Evolutionary conservation across 805 yeast species (phyloP).

Genomic region (Saturnispora quitensis): DNA sequence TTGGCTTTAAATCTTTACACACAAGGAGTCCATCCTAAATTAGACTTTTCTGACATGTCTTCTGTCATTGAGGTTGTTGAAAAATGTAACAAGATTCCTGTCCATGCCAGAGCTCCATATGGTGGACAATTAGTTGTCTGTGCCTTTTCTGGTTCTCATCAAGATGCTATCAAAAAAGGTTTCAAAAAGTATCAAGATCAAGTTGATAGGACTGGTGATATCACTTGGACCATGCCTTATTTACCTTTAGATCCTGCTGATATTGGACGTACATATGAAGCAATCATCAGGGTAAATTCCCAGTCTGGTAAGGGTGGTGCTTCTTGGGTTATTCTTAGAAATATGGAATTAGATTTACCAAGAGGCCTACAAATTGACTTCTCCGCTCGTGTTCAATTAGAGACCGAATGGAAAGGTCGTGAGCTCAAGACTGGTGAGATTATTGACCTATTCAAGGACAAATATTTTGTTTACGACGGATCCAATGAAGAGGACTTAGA

Average conservation of each 20-base stretch:
- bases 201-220: constrained; percentile 25
- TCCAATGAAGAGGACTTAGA: constrained; percentile 16
- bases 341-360: constrained; percentile 72
- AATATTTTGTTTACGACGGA: constrained; percentile 34
- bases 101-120: constrained; percentile 71
- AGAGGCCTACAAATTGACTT: constrained; percentile 72
- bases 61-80: constrained; percentile 66
- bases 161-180: constrained; percentile 83
- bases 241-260: constrained; percentile 79
- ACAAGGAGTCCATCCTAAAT: constrained; percentile 62
- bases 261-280: constrained; percentile 83
- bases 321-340: constrained; percentile 74
- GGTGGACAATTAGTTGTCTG: constrained; percentile 78
- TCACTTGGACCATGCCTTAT: constrained; percentile 67
- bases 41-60: constrained; percentile 62
- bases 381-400: constrained; percentile 58
- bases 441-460: constrained; percentile 51
- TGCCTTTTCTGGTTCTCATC: constrained; percentile 82
- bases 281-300: constrained; percentile 82
- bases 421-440: constrained; percentile 62
- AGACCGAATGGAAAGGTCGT: constrained; percentile 62
- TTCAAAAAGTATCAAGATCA: constrained; percentile 40
- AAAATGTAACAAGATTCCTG: constrained; percentile 72
- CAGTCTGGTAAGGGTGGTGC: constrained; percentile 89
- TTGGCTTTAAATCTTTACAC: constrained; percentile 70